Percentiles rank a stretch among this genome's conserved stretches.
These are phyloP conservation scores for Puccinellia tenuiflora DNA, from an alignment of 176 grass and related monocot genomes.

Conservation along the genomic window DNA sequence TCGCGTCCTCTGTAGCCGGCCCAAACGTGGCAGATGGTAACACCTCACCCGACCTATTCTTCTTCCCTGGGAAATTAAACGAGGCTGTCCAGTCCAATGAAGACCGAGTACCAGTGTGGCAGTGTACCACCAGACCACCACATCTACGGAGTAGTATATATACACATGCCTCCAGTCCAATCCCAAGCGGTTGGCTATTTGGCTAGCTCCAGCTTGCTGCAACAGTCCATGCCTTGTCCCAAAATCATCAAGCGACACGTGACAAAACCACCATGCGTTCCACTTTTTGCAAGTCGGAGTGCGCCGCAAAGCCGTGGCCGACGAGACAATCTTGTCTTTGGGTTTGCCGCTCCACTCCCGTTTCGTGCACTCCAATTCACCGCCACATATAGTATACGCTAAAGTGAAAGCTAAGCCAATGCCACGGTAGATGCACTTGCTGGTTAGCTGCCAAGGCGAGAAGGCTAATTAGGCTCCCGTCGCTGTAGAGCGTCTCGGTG, in stretches of 20 bases:
- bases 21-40: conserved; percentile 3
- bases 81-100: not conserved
- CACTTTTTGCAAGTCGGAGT: no score
- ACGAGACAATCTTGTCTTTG: not conserved
- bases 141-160: not conserved
- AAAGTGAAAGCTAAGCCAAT: conserved; percentile 22
- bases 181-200: not conserved
- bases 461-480: conserved; percentile 4
- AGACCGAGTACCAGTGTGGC: not conserved
- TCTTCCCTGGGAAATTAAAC: not conserved
- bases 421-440: not conserved
- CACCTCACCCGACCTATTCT: conserved; percentile 12
- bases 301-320: no score
- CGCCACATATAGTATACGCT: not conserved
- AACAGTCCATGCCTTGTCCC: not conserved
- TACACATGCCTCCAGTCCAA: not conserved
- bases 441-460: not conserved
- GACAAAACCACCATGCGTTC: not conserved
- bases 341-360: not conserved
- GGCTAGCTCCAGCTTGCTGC: not conserved
- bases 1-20: not conserved
- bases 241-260: conserved; percentile 7
- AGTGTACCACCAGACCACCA: no score
- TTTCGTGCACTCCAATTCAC: not conserved
- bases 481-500: conserved; percentile 3